Conservation (phyloP, 495 filamentous ascomycete genomes). For the Melanomma pulvis-pyrius region DNA sequence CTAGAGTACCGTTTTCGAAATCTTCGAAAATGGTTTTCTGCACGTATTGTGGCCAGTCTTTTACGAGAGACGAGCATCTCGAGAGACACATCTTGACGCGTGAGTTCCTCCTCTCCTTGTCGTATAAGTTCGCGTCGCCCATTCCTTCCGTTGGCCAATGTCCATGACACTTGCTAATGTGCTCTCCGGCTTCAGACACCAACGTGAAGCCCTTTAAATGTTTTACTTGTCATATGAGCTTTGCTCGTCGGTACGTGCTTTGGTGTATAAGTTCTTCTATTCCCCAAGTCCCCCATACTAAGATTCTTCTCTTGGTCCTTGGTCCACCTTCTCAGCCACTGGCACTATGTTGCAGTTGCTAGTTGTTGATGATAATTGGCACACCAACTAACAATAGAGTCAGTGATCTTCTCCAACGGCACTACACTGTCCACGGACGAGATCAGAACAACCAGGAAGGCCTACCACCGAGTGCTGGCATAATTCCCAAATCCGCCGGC, state of each 20-base stretch:
- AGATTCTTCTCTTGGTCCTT: not conserved
- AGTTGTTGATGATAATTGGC: not conserved
- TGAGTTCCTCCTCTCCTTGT: slow-evolving; percentile 48
- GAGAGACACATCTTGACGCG: slow-evolving; percentile 65
- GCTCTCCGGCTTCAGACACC: slow-evolving; percentile 53
- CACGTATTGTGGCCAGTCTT: slow-evolving; percentile 64
- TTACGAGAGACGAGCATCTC: slow-evolving; percentile 68
- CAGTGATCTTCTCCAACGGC: slow-evolving; percentile 64
- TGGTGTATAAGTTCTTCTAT: not conserved
- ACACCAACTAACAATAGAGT: not conserved
- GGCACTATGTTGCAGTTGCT: too few relatives aligned
- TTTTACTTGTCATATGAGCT: slow-evolving; percentile 61
- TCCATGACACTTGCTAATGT: not conserved
- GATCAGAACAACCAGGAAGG: slow-evolving; percentile 48
- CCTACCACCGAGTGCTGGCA: slow-evolving; percentile 44
- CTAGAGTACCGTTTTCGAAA: slow-evolving; percentile 10
- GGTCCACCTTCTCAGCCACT: too few relatives aligned
- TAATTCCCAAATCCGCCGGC: slow-evolving; percentile 49
- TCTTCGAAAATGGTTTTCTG: slow-evolving; percentile 57
- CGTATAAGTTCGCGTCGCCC: too few relatives aligned
- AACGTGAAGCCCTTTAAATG: slow-evolving; percentile 67
- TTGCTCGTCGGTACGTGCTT: slow-evolving; percentile 58
- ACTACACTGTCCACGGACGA: slow-evolving; percentile 53
- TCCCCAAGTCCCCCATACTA: not conserved
- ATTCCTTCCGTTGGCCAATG: not conserved